Base-by-base conservation (phyloP, 306 rosid species). In the Abrus precatorius region DNA sequence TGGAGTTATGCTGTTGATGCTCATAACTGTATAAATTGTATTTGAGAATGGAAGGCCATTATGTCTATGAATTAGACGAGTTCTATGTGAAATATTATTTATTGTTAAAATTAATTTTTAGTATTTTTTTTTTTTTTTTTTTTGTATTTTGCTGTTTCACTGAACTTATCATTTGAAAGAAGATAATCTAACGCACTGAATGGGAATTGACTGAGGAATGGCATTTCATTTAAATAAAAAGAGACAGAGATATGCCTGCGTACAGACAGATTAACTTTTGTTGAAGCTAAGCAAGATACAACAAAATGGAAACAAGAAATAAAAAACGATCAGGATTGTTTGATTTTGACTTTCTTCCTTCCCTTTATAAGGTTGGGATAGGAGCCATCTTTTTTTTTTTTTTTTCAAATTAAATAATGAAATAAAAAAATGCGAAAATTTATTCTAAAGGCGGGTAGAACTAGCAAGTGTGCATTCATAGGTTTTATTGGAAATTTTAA, bases 101-200 rank as follows among this genome's bases (percentile, higher is more conserved):
- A 61, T 10, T 62, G 50, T 33, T 62, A 61, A 3, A 71, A 38
- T 45, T 2, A 53, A 9, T 1, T 29, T 28, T 57, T 49, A 29
- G 3, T 48, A 27, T 14, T 36, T 43, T 43, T 29, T 65, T 9
- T 12, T 29, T 65, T 9, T 12, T 1, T 52, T 52, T 6, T 27
- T 28, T 28, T 27, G 27, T 57, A 30, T 57, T 30, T 7, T 57
- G 5, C 64, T 30, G 38, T 72, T 54, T 40, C 43, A 14, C 34
- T 66, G 30, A 20, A 66, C 75, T 83, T 49, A 13, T 47, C 72
- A n/a, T 10, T 62, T 64, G 72, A 72, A 57, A 30, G 64, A 75
- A 48, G 56, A 36, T 44, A 77, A 61, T 63, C 13, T 33, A 20
- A 10, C 5, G n/a, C 30, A 60, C 8, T 28, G 33, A 8, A 10